Evolutionary conservation across 805 yeast genomes (phyloP).

Genomic region (Schizosaccharomyces japonicus): DNA sequence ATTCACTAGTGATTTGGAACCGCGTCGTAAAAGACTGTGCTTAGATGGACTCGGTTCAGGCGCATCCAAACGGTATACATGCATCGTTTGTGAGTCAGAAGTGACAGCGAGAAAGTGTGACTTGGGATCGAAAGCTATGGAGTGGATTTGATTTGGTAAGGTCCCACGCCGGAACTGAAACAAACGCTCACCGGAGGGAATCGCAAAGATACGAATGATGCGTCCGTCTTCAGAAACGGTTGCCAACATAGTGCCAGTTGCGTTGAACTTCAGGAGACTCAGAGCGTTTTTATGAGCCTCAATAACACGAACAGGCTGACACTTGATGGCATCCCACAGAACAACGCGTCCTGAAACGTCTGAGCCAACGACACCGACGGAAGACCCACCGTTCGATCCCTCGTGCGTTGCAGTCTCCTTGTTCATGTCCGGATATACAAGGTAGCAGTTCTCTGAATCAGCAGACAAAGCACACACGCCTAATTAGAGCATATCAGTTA

Average conservation of each 20-base stretch:
- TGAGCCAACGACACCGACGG: constrained; percentile 6
- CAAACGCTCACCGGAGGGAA: constrained; percentile 28
- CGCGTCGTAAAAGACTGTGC: constrained; percentile 1
- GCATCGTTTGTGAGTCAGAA: constrained; percentile 78
- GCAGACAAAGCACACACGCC: constrained; percentile 19
- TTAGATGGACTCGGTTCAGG: neutral
- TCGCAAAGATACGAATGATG: constrained; percentile 56
- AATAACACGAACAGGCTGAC: constrained; percentile 56
- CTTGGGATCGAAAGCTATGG: constrained; percentile 50
- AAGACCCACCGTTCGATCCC: neutral
- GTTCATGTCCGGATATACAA: constrained; percentile 26
- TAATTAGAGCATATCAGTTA: neutral
- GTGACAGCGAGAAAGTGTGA: constrained; percentile 56
- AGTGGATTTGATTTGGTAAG: constrained; percentile 57
- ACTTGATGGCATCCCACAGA: constrained; percentile 48
- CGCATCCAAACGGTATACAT: constrained; percentile 31
- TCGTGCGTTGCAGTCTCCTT: neutral
- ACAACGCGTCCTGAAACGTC: constrained; percentile 37
- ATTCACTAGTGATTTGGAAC: constrained; percentile 26
- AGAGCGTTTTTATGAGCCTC: constrained; percentile 69
- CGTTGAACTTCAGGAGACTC: constrained; percentile 41
- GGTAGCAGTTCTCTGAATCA: constrained; percentile 24
- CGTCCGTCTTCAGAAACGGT: constrained; percentile 85
- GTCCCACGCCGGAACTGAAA: constrained; percentile 68
- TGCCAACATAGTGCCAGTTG: constrained; percentile 59